Percentiles rank a stretch among this genome's conserved stretches.
phyloP scores from a whole-genome alignment of 2,329 filamentous ascomycete genomes.

The Penicillium sp. region DNA sequence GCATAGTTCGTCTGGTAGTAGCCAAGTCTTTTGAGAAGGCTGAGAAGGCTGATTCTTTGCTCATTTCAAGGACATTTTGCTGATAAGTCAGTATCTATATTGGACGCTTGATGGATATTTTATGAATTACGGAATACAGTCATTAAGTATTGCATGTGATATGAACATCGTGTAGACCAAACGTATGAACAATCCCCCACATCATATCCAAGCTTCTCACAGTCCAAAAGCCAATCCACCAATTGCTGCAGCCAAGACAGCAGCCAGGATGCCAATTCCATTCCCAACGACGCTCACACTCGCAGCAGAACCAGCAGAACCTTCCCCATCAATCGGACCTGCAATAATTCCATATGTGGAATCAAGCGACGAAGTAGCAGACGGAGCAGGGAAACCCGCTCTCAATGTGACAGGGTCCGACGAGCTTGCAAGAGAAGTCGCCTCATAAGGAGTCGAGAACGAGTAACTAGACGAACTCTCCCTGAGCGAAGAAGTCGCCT shows the following conservation, averaged over 20 bases:
- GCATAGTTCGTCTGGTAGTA: constrained; percentile 15
- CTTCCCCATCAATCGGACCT: background rate
- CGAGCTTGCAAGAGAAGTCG: constrained; percentile 16
- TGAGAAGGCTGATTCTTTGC: background rate
- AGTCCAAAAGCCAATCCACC: constrained; percentile 17
- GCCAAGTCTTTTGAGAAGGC: constrained; percentile 25
- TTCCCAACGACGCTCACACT: background rate
- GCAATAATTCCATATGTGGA: background rate
- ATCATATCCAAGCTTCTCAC: background rate
- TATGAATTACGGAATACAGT: background rate
- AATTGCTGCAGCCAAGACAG: constrained; percentile 5
- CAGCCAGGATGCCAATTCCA: constrained; percentile 5
- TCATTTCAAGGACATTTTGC: background rate
- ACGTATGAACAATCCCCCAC: background rate
- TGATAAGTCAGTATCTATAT: background rate
- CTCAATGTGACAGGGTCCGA: constrained; percentile 6
- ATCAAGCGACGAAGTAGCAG: background rate
- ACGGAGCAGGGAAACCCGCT: background rate
- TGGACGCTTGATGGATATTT: background rate
- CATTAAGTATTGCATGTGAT: background rate
- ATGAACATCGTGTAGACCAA: background rate
- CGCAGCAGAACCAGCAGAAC: constrained; percentile 1
- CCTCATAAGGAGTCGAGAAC: constrained; percentile 11
- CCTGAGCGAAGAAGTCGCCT: constrained; percentile 8
- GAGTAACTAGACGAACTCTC: constrained; percentile 1